Percentiles rank a stretch among this genome's conserved stretches.
phyloP scores from a whole-genome alignment of 1,139 yeast species.

The Pichia sp. region DNA sequence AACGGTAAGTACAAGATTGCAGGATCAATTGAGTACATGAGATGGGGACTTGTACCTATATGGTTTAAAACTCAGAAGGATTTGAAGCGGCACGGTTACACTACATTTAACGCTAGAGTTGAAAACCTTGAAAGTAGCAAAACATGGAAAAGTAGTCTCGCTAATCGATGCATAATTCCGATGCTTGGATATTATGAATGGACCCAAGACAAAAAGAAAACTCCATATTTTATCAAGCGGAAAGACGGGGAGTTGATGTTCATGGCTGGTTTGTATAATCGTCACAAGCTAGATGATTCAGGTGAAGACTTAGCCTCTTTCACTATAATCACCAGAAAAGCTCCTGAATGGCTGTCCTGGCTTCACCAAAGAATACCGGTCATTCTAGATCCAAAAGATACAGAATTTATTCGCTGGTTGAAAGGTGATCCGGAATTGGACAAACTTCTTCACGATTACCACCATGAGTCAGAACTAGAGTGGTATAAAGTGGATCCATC shows the following conservation, averaged over 20 bases:
- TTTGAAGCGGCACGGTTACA: constrained; percentile 6
- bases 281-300: constrained; percentile 5
- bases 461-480: constrained; percentile 35
- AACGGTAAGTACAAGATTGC: not conserved
- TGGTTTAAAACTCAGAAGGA: constrained; percentile 36
- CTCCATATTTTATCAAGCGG: constrained; percentile 63
- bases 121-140: constrained; percentile 44
- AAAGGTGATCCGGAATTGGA: constrained; percentile 26
- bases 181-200: constrained; percentile 85
- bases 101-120: constrained; percentile 56
- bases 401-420: constrained; percentile 59
- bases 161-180: constrained; percentile 60
- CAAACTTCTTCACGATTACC: constrained; percentile 28
- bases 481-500: constrained; percentile 51
- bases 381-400: constrained; percentile 49
- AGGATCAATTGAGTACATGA: constrained; percentile 32
- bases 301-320: constrained; percentile 37
- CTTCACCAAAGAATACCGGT: constrained; percentile 76
- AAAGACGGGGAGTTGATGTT: constrained; percentile 46
- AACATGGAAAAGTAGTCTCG: constrained; percentile 44
- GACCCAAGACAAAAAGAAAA: constrained; percentile 32
- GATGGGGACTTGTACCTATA: constrained; percentile 55
- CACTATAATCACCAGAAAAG: constrained; percentile 69
- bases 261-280: constrained; percentile 55
- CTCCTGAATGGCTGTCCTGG: constrained; percentile 55